phyloP scores from a whole-genome alignment of 2,329 filamentous ascomycete genomes.

The Fusarium citri region DNA sequence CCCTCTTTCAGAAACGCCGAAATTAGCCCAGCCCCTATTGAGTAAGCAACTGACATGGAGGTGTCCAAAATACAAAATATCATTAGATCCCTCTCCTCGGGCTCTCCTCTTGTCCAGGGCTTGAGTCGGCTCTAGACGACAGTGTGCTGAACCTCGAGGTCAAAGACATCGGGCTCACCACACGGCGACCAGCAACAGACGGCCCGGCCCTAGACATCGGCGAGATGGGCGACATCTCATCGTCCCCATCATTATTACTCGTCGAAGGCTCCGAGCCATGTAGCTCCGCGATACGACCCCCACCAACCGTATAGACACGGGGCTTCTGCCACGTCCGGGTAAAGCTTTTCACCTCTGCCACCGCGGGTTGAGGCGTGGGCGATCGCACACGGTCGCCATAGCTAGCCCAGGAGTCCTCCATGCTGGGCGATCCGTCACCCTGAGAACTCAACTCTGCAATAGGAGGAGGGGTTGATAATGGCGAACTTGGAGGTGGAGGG shows the following conservation, averaged over 20 bases:
- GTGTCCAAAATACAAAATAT: neutral
- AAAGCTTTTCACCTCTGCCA: constrained; percentile 42
- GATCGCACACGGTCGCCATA: constrained; percentile 38
- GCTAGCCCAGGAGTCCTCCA: constrained; percentile 31
- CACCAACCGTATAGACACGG: constrained; percentile 38
- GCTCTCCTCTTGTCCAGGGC: constrained; percentile 1
- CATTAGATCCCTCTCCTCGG: neutral
- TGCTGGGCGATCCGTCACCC: constrained; percentile 6
- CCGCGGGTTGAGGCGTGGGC: constrained; percentile 42
- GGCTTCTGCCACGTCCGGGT: constrained; percentile 41
- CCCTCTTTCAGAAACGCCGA: constrained; percentile 17
- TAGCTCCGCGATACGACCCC: constrained; percentile 14
- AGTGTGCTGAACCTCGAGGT: constrained; percentile 18
- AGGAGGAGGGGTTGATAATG: neutral
- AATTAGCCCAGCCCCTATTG: constrained; percentile 18
- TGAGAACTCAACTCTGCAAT: constrained; percentile 13
- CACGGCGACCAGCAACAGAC: neutral
- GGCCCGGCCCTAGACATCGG: constrained; percentile 9
- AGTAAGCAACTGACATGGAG: neutral
- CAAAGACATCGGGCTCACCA: constrained; percentile 20
- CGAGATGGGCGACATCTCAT: constrained; percentile 13
- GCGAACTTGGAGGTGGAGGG: constrained; percentile 1
- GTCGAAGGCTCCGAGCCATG: constrained; percentile 2
- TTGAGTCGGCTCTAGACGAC: constrained; percentile 7
- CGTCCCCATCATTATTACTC: neutral